Evolutionary conservation across 768 basidiomycete genomes (phyloP).

Genomic region (Mycena galericulata): DNA sequence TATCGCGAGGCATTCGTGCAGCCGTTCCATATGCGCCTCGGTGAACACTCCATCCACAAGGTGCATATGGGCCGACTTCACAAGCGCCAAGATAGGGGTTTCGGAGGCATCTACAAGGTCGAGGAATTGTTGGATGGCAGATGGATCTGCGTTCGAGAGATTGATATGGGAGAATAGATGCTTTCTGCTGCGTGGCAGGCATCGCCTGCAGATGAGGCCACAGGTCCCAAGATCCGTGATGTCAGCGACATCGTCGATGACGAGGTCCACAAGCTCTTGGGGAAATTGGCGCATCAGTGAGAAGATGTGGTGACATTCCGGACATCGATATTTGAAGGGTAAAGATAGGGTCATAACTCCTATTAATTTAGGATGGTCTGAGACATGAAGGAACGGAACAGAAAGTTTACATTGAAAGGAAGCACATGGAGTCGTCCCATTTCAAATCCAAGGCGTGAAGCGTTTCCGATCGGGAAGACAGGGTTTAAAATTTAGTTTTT

Average conservation of each 20-base stretch:
- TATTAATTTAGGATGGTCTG: no score
- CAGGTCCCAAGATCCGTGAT: not conserved
- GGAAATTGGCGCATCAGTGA: constrained; percentile 6
- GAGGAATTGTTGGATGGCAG: constrained; percentile 3
- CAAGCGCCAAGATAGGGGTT: not conserved
- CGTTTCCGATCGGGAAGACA: no score
- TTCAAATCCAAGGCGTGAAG: no score
- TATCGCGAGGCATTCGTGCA: not conserved
- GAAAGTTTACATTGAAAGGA: no score
- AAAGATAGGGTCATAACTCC: no score
- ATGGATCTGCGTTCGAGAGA: not conserved
- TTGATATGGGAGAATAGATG: constrained; percentile 4
- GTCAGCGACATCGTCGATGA: constrained; percentile 1
- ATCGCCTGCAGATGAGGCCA: constrained; percentile 17
- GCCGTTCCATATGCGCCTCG: not conserved
- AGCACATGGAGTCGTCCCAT: no score
- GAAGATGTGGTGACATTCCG: no score
- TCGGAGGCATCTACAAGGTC: constrained; percentile 1
- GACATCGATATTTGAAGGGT: no score
- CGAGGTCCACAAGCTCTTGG: constrained; percentile 11
- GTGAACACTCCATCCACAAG: not conserved
- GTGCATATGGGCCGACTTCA: not conserved
- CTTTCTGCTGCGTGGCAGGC: not conserved
- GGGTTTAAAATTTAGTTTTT: no score
- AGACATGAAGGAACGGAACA: no score